A percentile compares a stretch with the other conserved stretches of the same genome.
phyloP scores from a whole-genome alignment of 192 early-diverging fungal species.

The Coemansia sp. region DNA sequence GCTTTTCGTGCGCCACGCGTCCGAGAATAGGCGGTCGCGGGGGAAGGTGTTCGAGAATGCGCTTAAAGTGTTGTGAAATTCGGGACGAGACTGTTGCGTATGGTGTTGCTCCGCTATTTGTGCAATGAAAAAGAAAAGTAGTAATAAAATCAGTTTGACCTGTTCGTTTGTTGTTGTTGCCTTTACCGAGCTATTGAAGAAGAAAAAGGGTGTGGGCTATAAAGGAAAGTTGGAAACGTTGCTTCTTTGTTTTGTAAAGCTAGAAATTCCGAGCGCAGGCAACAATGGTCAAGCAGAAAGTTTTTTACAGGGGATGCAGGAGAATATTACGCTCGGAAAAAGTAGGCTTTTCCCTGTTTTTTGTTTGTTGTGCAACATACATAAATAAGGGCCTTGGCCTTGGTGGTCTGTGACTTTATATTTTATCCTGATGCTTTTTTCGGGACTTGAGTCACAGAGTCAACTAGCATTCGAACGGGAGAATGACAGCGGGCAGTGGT shows the following conservation, averaged over 20 bases:
- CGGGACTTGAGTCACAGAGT: too few relatives aligned
- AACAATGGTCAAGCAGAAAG: too few relatives aligned
- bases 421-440: too few relatives aligned
- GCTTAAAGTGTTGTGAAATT: constrained; percentile 88
- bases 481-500: too few relatives aligned
- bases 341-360: not conserved
- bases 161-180: too few relatives aligned
- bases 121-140: not conserved
- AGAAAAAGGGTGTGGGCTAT: not conserved
- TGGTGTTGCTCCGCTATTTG: constrained; percentile 71
- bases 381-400: too few relatives aligned
- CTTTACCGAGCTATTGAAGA: not conserved
- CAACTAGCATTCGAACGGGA: too few relatives aligned
- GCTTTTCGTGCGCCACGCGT: constrained; percentile 66
- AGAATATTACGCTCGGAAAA: too few relatives aligned
- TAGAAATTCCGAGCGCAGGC: too few relatives aligned
- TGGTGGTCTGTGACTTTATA: not conserved
- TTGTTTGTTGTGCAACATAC: not conserved
- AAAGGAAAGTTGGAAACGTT: not conserved
- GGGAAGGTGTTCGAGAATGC: constrained; percentile 72
- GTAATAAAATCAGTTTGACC: constrained; percentile 16
- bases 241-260: not conserved
- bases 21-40: constrained; percentile 71
- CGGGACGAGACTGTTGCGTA: constrained; percentile 87
- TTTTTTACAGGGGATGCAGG: too few relatives aligned